Percentiles rank a stretch among this genome's conserved stretches.
These are phyloP conservation scores for Hymenoscyphus repandus DNA, from an alignment of 2,329 filamentous ascomycete species.

Conservation along the genomic window DNA sequence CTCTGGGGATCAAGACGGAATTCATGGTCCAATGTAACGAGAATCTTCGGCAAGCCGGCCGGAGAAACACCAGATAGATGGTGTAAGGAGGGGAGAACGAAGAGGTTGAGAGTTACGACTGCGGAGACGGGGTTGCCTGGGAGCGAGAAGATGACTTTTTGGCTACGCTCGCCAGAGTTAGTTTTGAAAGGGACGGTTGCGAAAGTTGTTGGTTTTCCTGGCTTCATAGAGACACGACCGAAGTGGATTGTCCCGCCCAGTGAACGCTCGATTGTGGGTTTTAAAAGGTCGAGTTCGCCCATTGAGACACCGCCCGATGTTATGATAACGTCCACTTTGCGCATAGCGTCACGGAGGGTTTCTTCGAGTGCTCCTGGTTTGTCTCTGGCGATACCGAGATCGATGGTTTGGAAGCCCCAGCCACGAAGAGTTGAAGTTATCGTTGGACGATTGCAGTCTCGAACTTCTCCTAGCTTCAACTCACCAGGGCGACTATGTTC, in stretches of 20 bases:
- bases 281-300: constrained; percentile 94
- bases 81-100: constrained; percentile 84
- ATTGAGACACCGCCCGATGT: constrained; percentile 95
- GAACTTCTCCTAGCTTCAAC: constrained; percentile 75
- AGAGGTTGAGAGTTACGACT: constrained; percentile 88
- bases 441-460: constrained; percentile 88
- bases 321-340: constrained; percentile 70
- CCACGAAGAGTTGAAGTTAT: constrained; percentile 71
- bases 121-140: constrained; percentile 94
- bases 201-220: constrained; percentile 95
- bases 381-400: constrained; percentile 81
- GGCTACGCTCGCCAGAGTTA: constrained; percentile 50
- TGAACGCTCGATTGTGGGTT: constrained; percentile 87
- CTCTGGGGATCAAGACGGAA: constrained; percentile 69
- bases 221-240: constrained; percentile 94
- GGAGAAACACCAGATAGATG: constrained; percentile 65
- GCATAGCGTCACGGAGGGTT: constrained; percentile 68
- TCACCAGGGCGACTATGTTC: constrained; percentile 58
- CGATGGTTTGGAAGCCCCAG: constrained; percentile 72
- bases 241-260: constrained; percentile 94
- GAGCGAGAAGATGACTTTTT: constrained; percentile 78
- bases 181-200: constrained; percentile 73
- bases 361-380: constrained; percentile 69
- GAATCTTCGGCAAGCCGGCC: constrained; percentile 65
- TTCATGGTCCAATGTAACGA: constrained; percentile 66